Percentiles rank a stretch among this genome's conserved stretches.
These are phyloP conservation scores for Citrullus amarus DNA, from an alignment of 306 rosid genomes.

Conservation along the genomic window DNA sequence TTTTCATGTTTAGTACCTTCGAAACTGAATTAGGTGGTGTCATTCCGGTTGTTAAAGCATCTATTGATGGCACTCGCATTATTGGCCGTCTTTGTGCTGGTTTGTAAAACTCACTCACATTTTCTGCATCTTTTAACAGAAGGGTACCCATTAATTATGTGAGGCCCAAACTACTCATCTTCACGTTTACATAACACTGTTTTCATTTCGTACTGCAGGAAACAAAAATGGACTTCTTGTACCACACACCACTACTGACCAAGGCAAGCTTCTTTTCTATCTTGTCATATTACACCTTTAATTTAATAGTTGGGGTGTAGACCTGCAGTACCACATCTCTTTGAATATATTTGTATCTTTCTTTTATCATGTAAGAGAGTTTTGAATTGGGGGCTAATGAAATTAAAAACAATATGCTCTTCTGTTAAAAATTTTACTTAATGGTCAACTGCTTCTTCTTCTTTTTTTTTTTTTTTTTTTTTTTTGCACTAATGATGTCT, in stretches of 20 bases:
- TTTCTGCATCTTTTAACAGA: background rate
- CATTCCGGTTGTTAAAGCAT: conserved; percentile 80
- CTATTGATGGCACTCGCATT: conserved; percentile 77
- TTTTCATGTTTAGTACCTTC: conserved; percentile 32
- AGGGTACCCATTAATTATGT: background rate
- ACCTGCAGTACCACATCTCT: background rate
- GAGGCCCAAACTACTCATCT: background rate
- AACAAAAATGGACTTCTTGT: conserved; percentile 92
- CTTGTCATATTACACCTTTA: background rate
- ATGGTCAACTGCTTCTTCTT: background rate
- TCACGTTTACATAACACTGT: background rate
- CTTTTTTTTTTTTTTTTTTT: no score
- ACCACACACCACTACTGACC: conserved; percentile 91
- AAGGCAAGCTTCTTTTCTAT: conserved; percentile 27
- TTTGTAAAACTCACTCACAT: conserved; percentile 1
- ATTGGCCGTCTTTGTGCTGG: conserved; percentile 95
- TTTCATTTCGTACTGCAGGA: conserved; percentile 26
- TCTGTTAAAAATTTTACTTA: no score
- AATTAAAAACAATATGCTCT: no score
- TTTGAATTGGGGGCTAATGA: no score
- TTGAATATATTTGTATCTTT: background rate
- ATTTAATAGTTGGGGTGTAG: background rate
- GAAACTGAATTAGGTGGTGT: conserved; percentile 69
- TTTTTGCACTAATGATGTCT: background rate
- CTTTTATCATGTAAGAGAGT: no score